A percentile compares a stretch with the other conserved stretches of the same genome.
These are phyloP conservation scores for Calonectria henricotiae DNA, from an alignment of 2,329 filamentous ascomycete genomes.

Conservation along the genomic window DNA sequence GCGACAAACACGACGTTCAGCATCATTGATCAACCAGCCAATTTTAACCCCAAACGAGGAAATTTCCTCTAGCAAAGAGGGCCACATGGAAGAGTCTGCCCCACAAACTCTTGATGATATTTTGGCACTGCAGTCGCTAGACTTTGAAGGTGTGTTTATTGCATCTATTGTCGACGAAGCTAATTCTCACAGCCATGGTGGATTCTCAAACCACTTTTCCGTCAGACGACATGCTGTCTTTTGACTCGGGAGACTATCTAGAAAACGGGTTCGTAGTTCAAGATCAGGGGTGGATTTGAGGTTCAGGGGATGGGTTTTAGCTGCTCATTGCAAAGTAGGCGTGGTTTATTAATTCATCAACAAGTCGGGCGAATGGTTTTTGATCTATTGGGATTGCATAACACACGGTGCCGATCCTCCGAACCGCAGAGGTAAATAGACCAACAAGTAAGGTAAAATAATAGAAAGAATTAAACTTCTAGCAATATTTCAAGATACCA, in stretches of 20 bases:
- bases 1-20: not conserved
- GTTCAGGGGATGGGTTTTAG: slow-evolving; percentile 8
- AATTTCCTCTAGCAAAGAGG: too few relatives aligned
- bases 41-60: too few relatives aligned
- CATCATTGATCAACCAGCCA: not conserved
- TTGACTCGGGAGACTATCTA: slow-evolving; percentile 8
- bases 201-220: not conserved
- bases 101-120: not conserved
- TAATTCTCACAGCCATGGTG: not conserved
- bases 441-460: too few relatives aligned
- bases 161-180: slow-evolving; percentile 9
- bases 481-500: too few relatives aligned
- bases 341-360: too few relatives aligned
- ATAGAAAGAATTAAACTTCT: too few relatives aligned
- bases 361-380: too few relatives aligned
- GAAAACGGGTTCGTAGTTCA: slow-evolving; percentile 27
- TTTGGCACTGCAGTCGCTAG: not conserved
- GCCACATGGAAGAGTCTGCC: not conserved
- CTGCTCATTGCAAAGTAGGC: too few relatives aligned
- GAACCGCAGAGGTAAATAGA: too few relatives aligned
- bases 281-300: slow-evolving; percentile 41
- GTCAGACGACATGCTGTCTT: slow-evolving; percentile 2
- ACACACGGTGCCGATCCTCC: too few relatives aligned
- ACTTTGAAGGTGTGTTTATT: not conserved
- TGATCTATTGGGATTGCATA: too few relatives aligned